Evolutionary conservation across 495 filamentous ascomycete genomes (phyloP), one percentile per base, ranked within the genome.

Genomic region (Amphirosellinia nigrospora): DNA sequence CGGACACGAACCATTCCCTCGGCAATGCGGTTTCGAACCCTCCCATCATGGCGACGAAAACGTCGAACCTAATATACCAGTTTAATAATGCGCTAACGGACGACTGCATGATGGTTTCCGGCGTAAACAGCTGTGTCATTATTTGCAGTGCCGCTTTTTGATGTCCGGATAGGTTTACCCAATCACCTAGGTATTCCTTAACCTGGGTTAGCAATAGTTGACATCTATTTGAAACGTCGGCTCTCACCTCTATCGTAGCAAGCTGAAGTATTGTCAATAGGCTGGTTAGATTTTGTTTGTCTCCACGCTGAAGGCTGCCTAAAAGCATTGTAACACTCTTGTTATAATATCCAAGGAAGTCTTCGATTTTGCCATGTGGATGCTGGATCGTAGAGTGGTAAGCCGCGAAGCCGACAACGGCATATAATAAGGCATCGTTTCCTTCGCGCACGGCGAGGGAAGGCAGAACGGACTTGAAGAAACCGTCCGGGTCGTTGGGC

Each of bases 111-210:
- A 92, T 89, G 0, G 92, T 90, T 66, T 94, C 83, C 2, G 94
- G 93, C 0, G 91, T 93, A 70, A 92, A 91, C 0, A 97, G 78
- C 71, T 92, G 86, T 4, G 86, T 91, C 52, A 99, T 83, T 71
- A 99, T 86, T 62, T 92, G 87, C 74, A 92, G 87, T 1, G 96
- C 95, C 7, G 95, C 96, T 79, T 90, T 94, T 79, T 97, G 94
- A 79, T 99, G 96, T 39, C 93, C 91, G 75, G 95, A 88, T 52
- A 98, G 84, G 74, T 95, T 97, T 63, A 93, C 87, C 93, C 93
- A 98, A 75, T 99, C 96, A 10, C 96, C 96, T 66, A 97, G 86
- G 73, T 92, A 96, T 81, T 98, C 96, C 95, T 98, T 74, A 30
- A 72, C 55, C 8, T 59, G 50, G 13, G 58, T 81, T 80, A 72